Percentiles rank a stretch among this genome's conserved stretches.
phyloP scores from a whole-genome alignment of 2,329 filamentous ascomycete genomes.

The Scleromitrula shiraiana region DNA sequence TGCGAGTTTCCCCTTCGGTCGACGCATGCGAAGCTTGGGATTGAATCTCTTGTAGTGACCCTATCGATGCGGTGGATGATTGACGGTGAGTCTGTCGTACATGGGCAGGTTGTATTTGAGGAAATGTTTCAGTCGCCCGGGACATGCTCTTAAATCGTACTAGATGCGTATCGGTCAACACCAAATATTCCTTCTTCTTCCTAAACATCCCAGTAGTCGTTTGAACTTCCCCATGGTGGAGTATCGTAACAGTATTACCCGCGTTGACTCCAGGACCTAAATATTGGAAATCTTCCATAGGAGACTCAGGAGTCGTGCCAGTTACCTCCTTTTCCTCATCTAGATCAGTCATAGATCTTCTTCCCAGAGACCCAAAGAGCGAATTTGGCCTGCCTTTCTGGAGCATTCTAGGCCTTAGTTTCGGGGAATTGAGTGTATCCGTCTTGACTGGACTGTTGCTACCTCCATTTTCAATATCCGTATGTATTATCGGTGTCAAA shows the following conservation, averaged over 20 bases:
- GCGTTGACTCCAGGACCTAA: slow-evolving; percentile 7
- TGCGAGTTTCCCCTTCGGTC: slow-evolving; percentile 44
- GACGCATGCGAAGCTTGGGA: slow-evolving; percentile 40
- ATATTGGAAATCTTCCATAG: slow-evolving; percentile 15
- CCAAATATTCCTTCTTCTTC: slow-evolving; percentile 65
- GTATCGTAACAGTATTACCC: slow-evolving; percentile 35
- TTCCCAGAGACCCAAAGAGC: slow-evolving; percentile 29
- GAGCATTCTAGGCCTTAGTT: slow-evolving; percentile 22
- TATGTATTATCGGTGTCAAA: slow-evolving; percentile 9
- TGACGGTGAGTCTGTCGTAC: slow-evolving; percentile 42
- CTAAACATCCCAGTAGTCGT: slow-evolving; percentile 62
- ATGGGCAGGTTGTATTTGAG: slow-evolving; percentile 37
- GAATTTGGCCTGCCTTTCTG: slow-evolving; percentile 28
- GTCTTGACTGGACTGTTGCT: slow-evolving; percentile 18
- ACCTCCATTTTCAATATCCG: slow-evolving; percentile 16
- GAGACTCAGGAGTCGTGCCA: slow-evolving; percentile 21
- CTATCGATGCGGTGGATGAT: slow-evolving; percentile 48
- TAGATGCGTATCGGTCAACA: slow-evolving; percentile 61
- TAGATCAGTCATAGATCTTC: slow-evolving; percentile 23
- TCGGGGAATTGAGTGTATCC: slow-evolving; percentile 19
- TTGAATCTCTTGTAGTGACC: slow-evolving; percentile 54
- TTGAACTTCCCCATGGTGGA: slow-evolving; percentile 63
- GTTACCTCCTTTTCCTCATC: slow-evolving; percentile 21
- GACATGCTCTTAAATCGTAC: slow-evolving; percentile 60
- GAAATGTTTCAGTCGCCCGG: slow-evolving; percentile 57